Conservation (phyloP, 1,139 yeast species). For the Petasospora fabianii region DNA sequence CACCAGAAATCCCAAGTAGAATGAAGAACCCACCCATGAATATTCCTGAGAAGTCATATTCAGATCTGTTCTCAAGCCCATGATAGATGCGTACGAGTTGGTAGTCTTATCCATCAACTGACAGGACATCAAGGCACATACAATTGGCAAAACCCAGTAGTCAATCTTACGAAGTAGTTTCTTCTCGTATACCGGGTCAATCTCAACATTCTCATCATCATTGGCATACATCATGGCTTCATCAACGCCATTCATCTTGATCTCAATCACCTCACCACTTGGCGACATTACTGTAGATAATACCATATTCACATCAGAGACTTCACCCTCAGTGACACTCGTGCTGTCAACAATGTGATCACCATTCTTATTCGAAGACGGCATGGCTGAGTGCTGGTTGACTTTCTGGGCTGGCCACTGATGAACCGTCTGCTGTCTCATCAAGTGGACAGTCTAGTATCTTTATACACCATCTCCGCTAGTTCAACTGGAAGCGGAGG, state of each 20-base stretch:
- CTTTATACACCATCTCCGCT: too few species aligned
- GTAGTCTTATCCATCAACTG: slow-evolving; percentile 24
- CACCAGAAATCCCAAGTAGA: slow-evolving; percentile 45
- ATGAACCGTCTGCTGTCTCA: too few species aligned
- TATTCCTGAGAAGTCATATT: slow-evolving; percentile 38
- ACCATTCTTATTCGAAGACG: background rate
- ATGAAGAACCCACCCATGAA: slow-evolving; percentile 45
- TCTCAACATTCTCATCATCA: slow-evolving; percentile 37
- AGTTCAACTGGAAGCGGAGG: too few species aligned
- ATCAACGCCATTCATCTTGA: slow-evolving; percentile 27
- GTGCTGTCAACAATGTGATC: slow-evolving; percentile 2
- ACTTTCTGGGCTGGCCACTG: too few species aligned
- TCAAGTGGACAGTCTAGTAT: too few species aligned
- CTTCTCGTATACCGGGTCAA: slow-evolving; percentile 10
- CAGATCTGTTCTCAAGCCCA: slow-evolving; percentile 38
- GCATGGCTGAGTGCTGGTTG: background rate
- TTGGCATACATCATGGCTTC: slow-evolving; percentile 29
- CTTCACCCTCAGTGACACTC: slow-evolving; percentile 7
- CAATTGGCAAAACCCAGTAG: slow-evolving; percentile 16
- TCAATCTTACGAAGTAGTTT: slow-evolving; percentile 16
- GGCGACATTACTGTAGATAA: slow-evolving; percentile 17
- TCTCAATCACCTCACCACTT: slow-evolving; percentile 11
- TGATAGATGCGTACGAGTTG: slow-evolving; percentile 34
- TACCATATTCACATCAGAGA: slow-evolving; percentile 9
- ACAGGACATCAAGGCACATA: slow-evolving; percentile 22